These are phyloP conservation scores for Zanthoxylum bungeanum DNA, from an alignment of 345 rosid genomes.

Conservation along the genomic window DNA sequence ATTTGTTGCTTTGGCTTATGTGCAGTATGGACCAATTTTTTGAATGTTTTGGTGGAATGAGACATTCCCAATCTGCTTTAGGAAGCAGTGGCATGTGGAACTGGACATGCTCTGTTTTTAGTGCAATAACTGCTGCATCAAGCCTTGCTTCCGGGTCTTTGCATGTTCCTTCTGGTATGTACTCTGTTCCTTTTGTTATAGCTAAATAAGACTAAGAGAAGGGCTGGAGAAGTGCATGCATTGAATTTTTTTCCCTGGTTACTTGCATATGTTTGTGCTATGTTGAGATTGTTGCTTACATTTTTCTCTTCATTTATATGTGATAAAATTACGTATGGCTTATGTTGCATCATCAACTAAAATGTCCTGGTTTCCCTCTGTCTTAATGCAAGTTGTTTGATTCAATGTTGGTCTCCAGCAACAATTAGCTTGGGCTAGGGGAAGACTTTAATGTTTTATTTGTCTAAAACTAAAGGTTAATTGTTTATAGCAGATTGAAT, in stretches of 20 bases:
- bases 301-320: too few species aligned
- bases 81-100: slow-evolving; percentile 96
- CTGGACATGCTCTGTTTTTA: slow-evolving; percentile 94
- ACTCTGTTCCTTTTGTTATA: slow-evolving; percentile 12
- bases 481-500: neutral
- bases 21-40: slow-evolving; percentile 93
- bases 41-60: slow-evolving; percentile 89
- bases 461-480: neutral
- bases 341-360: too few species aligned
- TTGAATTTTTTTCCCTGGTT: neutral
- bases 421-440: neutral
- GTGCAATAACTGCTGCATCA: slow-evolving; percentile 96
- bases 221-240: neutral
- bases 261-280: neutral
- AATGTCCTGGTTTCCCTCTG: too few species aligned
- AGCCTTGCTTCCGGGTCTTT: slow-evolving; percentile 96
- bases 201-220: slow-evolving; percentile 7
- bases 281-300: neutral
- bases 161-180: slow-evolving; percentile 75
- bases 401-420: neutral
- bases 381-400: too few species aligned
- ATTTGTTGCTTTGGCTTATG: slow-evolving; percentile 5
- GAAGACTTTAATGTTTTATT: neutral
- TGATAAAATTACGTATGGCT: too few species aligned
- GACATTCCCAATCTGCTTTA: slow-evolving; percentile 79